phyloP scores from a whole-genome alignment of 768 basidiomycete genomes.

The Macrolepiota fuliginosa region DNA sequence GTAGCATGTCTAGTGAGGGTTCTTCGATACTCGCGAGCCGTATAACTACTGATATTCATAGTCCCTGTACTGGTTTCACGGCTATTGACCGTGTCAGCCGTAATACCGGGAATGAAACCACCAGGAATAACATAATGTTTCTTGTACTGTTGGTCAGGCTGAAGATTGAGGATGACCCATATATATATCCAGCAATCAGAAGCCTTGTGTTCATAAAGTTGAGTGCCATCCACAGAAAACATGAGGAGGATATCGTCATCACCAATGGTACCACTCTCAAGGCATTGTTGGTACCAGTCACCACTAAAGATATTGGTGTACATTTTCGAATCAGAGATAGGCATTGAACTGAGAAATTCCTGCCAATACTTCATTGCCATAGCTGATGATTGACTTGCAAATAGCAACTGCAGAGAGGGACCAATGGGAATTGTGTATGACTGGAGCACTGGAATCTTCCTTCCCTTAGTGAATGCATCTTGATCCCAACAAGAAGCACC shows the following conservation, averaged over 20 bases:
- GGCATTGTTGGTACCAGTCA: constrained; percentile 15
- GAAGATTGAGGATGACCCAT: constrained; percentile 33
- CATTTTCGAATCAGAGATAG: not conserved
- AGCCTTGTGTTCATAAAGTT: constrained; percentile 34
- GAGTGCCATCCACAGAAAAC: constrained; percentile 37
- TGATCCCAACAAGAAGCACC: not conserved
- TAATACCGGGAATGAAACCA: constrained; percentile 32
- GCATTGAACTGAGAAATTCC: not conserved
- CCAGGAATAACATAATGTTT: constrained; percentile 31
- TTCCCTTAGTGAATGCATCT: not conserved
- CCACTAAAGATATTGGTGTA: constrained; percentile 30
- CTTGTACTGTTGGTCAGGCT: constrained; percentile 28
- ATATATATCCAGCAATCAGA: constrained; percentile 34
- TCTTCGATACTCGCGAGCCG: too few species aligned
- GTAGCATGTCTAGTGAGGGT: too few species aligned
- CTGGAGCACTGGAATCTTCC: not conserved
- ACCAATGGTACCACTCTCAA: constrained; percentile 17
- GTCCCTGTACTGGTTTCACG: too few species aligned
- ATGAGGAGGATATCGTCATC: constrained; percentile 29
- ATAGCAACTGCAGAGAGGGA: not conserved
- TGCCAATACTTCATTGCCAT: not conserved
- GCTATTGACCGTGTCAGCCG: too few species aligned
- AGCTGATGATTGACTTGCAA: not conserved
- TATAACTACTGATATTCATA: too few species aligned
- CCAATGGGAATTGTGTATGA: not conserved